These are phyloP conservation scores for Nakazawaea ernobii DNA, from an alignment of 805 yeast species.

Conservation along the genomic window DNA sequence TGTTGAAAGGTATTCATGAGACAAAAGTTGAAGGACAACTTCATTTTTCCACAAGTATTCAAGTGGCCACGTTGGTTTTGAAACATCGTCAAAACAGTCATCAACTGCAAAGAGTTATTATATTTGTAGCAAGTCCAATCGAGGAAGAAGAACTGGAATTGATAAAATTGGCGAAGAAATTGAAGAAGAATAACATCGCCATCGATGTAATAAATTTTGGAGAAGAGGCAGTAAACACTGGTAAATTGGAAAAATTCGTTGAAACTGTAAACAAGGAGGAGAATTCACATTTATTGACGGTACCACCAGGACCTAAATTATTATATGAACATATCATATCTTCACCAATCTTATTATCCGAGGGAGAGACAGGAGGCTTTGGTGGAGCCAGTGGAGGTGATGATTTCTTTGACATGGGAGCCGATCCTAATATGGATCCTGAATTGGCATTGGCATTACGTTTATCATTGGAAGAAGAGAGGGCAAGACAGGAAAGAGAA, in stretches of 20 bases:
- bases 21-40: constrained; percentile 62
- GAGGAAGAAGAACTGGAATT: constrained; percentile 62
- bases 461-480: constrained; percentile 91
- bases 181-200: constrained; percentile 90
- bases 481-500: constrained; percentile 81
- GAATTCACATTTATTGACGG: constrained; percentile 74
- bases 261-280: constrained; percentile 70
- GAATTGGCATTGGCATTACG: constrained; percentile 95
- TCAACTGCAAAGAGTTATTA: constrained; percentile 85
- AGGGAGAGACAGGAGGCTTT: constrained; percentile 45
- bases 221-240: constrained; percentile 71
- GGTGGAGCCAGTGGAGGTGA: constrained; percentile 40
- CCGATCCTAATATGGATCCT: constrained; percentile 91
- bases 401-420: constrained; percentile 58
- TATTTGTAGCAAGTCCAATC: constrained; percentile 86
- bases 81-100: constrained; percentile 94
- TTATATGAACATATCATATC: constrained; percentile 76
- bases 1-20: constrained; percentile 78
- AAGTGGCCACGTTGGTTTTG: constrained; percentile 89
- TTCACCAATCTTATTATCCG: constrained; percentile 68
- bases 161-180: constrained; percentile 78
- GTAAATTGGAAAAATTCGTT: constrained; percentile 74
- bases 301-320: constrained; percentile 83
- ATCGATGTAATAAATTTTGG: constrained; percentile 91
- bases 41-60: constrained; percentile 78